Evolutionary conservation across 1,284 basidiomycete genomes (phyloP).

Genomic region (Naganishia sp.): DNA sequence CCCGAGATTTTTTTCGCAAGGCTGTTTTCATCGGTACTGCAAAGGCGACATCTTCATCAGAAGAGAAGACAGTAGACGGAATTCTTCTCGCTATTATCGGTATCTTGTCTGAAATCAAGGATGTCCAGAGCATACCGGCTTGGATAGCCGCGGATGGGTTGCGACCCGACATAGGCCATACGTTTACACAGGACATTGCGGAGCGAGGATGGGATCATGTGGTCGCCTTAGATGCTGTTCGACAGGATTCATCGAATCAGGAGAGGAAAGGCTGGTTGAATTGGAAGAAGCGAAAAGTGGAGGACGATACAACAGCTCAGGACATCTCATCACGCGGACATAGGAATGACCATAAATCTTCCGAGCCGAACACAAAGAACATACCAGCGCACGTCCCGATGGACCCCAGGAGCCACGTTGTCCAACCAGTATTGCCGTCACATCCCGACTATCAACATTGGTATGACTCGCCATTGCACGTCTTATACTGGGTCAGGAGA

Average conservation of each 20-base stretch:
- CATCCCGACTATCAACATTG: conserved; percentile 31
- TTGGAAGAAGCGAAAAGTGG: not conserved
- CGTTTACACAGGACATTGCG: conserved; percentile 24
- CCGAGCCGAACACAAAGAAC: not conserved
- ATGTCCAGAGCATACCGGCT: conserved; percentile 46
- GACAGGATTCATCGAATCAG: not conserved
- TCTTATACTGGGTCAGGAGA: conserved; percentile 33
- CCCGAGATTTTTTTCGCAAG: conserved; percentile 3
- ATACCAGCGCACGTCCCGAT: not conserved
- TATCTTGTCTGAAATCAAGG: conserved; percentile 45
- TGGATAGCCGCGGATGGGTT: conserved; percentile 50
- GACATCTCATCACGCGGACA: not conserved
- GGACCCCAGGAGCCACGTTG: not conserved
- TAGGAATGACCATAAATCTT: not conserved
- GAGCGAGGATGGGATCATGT: conserved; percentile 30
- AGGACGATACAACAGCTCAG: not conserved
- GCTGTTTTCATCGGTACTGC: not conserved
- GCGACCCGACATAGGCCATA: conserved; percentile 28
- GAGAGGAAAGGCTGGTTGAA: conserved; percentile 5
- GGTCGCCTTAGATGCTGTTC: conserved; percentile 5
- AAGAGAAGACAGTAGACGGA: conserved; percentile 15
- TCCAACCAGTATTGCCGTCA: conserved; percentile 12
- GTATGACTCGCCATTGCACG: conserved; percentile 31
- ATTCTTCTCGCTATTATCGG: conserved; percentile 49
- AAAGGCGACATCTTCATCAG: no score